Evolutionary conservation across 805 yeast genomes (phyloP).

Genomic region (Candida maris): DNA sequence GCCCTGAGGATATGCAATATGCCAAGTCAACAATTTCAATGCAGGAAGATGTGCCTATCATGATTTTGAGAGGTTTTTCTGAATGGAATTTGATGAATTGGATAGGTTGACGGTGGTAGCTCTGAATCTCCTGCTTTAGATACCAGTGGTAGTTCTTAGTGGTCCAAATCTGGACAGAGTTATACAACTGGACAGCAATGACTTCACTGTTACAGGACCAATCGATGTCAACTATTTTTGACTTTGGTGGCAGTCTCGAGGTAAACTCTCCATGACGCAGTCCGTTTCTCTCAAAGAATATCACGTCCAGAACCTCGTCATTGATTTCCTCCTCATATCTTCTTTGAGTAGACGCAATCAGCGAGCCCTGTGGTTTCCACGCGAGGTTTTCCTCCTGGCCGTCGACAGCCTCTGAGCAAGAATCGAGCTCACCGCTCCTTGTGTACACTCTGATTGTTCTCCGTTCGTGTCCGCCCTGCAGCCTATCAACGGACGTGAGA

Average conservation of each 20-base stretch:
- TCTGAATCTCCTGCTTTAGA: conserved; percentile 70
- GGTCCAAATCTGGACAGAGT: conserved; percentile 83
- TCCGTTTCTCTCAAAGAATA: conserved; percentile 92
- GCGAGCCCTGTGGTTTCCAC: conserved; percentile 90
- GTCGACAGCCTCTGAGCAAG: conserved; percentile 87
- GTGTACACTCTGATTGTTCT: conserved; percentile 81
- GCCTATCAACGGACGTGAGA: conserved; percentile 58
- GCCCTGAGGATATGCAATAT: conserved; percentile 60
- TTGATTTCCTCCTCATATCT: conserved; percentile 48
- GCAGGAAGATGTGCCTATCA: conserved; percentile 53
- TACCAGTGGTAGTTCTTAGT: conserved; percentile 95
- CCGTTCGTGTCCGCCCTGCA: conserved; percentile 42
- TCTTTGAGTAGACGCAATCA: conserved; percentile 80
- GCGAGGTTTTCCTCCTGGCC: conserved; percentile 68
- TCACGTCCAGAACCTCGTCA: conserved; percentile 46
- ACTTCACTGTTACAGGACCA: conserved; percentile 86
- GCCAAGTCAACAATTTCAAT: conserved; percentile 69
- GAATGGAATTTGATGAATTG: conserved; percentile 74
- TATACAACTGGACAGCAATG: conserved; percentile 60
- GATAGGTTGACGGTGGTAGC: conserved; percentile 31
- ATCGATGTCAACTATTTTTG: conserved; percentile 47
- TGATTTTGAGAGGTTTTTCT: conserved; percentile 74
- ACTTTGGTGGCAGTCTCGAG: conserved; percentile 54
- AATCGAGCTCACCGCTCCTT: conserved; percentile 72
- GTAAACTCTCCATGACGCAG: conserved; percentile 83